A percentile compares a stretch with the other conserved stretches of the same genome.
These are phyloP conservation scores for Apiotrichum laibachii DNA, from an alignment of 1,284 basidiomycete genomes.

Conservation along the genomic window DNA sequence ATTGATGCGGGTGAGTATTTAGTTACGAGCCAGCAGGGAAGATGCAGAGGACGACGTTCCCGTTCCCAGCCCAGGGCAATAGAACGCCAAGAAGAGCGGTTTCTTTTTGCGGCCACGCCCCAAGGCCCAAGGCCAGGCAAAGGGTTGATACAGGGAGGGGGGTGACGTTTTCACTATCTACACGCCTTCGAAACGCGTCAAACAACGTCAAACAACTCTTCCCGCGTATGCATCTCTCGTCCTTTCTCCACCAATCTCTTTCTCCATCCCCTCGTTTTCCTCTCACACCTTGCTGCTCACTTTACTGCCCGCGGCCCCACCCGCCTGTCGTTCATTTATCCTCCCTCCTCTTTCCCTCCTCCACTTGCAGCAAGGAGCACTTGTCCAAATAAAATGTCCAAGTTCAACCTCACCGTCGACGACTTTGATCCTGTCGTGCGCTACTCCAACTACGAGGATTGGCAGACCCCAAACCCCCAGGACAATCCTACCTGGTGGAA, in stretches of 20 bases:
- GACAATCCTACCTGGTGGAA: constrained; percentile 46
- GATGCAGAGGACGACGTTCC: too few species aligned
- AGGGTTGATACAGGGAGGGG: too few species aligned
- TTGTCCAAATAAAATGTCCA: constrained; percentile 11
- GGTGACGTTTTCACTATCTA: too few species aligned
- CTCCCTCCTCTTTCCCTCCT: not conserved
- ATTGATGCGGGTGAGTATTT: too few species aligned
- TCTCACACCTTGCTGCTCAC: not conserved
- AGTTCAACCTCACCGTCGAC: constrained; percentile 44
- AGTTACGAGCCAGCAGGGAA: too few species aligned
- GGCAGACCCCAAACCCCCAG: constrained; percentile 50
- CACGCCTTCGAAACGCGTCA: too few species aligned
- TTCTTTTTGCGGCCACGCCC: too few species aligned
- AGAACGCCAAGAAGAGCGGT: too few species aligned
- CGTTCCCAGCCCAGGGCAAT: too few species aligned
- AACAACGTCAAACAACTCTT: too few species aligned
- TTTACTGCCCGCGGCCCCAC: not conserved
- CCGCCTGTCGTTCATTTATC: not conserved
- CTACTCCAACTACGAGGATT: constrained; percentile 36
- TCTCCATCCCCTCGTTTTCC: not conserved
- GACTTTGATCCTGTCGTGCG: constrained; percentile 51
- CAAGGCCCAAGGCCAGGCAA: too few species aligned
- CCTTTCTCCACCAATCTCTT: not conserved
- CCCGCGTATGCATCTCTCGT: not conserved
- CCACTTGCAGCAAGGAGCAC: too few species aligned